Evolutionary conservation across 2,329 filamentous ascomycete species (phyloP).

Genomic region (Fonsecaea multimorphosa): DNA sequence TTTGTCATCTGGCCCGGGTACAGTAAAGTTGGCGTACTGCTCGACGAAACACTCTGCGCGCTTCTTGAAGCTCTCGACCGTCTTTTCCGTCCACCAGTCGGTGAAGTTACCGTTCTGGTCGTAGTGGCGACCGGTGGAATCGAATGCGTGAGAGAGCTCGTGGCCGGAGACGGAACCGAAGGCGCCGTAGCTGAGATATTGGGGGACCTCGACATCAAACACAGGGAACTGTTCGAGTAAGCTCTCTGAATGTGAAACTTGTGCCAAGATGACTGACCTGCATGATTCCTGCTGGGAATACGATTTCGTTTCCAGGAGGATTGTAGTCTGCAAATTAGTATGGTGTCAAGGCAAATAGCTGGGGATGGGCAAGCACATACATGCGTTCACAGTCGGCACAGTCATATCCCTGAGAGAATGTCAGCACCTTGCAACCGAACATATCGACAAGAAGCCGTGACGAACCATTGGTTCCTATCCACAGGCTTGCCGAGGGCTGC

Average conservation of each 20-base stretch:
- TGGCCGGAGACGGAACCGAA: constrained; percentile 72
- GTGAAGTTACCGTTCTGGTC: constrained; percentile 69
- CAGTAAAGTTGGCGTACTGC: constrained; percentile 68
- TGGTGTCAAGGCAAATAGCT: neutral
- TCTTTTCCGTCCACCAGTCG: constrained; percentile 70
- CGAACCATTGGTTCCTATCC: constrained; percentile 63
- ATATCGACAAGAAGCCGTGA: neutral
- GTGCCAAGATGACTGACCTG: constrained; percentile 52
- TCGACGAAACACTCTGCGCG: constrained; percentile 70
- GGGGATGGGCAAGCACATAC: constrained; percentile 20
- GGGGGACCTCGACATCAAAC: constrained; percentile 53
- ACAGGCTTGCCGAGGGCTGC: constrained; percentile 64
- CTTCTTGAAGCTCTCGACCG: constrained; percentile 63
- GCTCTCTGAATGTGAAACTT: neutral
- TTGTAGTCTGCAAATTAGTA: constrained; percentile 53
- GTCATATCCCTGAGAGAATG: constrained; percentile 54
- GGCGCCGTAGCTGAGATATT: constrained; percentile 71
- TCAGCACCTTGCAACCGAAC: constrained; percentile 9
- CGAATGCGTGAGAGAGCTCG: constrained; percentile 73
- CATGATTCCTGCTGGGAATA: constrained; percentile 73
- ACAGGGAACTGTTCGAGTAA: neutral
- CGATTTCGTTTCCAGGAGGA: constrained; percentile 69
- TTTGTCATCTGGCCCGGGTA: constrained; percentile 62
- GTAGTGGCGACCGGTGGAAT: constrained; percentile 68
- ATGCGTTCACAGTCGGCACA: constrained; percentile 68